These are phyloP conservation scores for Vitis cinerea DNA, from an alignment of 164 flowering plant species.

Conservation along the genomic window DNA sequence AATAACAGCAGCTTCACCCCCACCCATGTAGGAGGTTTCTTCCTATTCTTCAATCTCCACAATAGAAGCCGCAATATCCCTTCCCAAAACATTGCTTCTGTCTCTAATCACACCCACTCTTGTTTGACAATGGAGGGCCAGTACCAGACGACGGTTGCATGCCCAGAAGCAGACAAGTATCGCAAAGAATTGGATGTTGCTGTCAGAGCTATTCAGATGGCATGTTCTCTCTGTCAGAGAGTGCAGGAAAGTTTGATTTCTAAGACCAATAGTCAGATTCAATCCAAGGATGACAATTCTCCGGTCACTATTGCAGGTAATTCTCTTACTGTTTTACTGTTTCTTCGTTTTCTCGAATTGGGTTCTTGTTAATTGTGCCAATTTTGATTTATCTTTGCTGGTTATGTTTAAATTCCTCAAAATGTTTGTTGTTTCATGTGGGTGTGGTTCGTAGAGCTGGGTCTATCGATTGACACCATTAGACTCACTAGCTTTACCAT, in stretches of 20 bases:
- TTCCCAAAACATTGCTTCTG: conserved; percentile 4
- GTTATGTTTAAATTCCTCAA: not conserved
- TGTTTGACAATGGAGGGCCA: conserved; percentile 29
- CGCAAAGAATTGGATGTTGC: conserved; percentile 59
- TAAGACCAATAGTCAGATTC: conserved; percentile 29
- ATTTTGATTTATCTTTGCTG: not conserved
- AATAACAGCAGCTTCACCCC: not conserved
- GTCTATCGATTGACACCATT: not conserved
- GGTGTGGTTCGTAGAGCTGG: not conserved
- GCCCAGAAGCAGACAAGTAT: conserved; percentile 18
- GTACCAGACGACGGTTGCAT: conserved; percentile 1
- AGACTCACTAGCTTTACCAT: too few species aligned
- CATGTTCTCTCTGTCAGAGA: conserved; percentile 59
- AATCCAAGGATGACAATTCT: conserved; percentile 67
- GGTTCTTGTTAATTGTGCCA: conserved; percentile 3
- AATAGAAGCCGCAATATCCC: not conserved
- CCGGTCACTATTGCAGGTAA: conserved; percentile 77
- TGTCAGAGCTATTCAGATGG: conserved; percentile 70
- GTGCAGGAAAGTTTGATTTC: conserved; percentile 55
- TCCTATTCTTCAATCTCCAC: not conserved
- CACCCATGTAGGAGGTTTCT: conserved; percentile 11
- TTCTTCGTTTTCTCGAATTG: not conserved
- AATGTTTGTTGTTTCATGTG: not conserved
- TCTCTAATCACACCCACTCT: conserved; percentile 14
- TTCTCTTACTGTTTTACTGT: not conserved